These are phyloP conservation scores for Diaporthe australafricana DNA, from an alignment of 2,329 filamentous ascomycete genomes.

Conservation along the genomic window DNA sequence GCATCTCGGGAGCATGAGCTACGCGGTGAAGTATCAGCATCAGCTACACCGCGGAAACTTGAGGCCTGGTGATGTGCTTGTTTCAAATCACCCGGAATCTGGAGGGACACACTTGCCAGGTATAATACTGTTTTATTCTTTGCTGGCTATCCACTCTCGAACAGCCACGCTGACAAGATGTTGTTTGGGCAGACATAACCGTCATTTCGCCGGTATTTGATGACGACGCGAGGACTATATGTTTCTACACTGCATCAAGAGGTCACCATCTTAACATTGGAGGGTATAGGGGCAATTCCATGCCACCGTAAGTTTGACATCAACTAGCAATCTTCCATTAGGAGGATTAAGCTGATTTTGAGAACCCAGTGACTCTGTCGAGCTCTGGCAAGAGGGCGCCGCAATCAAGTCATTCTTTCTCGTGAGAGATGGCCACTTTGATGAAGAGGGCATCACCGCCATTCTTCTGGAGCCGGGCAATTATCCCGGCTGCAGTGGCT, in stretches of 20 bases:
- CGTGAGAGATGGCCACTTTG: slow-evolving; percentile 50
- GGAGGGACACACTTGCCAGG: slow-evolving; percentile 53
- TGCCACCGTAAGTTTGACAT: slow-evolving; percentile 47
- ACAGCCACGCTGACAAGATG: background rate
- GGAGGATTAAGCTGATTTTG: background rate
- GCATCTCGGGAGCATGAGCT: slow-evolving; percentile 56
- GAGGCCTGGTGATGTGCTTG: slow-evolving; percentile 52
- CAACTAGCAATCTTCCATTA: background rate
- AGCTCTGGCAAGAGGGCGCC: slow-evolving; percentile 58
- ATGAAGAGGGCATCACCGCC: slow-evolving; percentile 33
- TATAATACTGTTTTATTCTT: background rate
- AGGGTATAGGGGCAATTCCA: slow-evolving; percentile 52
- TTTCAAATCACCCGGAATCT: slow-evolving; percentile 53
- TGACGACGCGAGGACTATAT: slow-evolving; percentile 41
- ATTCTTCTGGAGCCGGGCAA: slow-evolving; percentile 45
- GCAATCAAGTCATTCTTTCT: slow-evolving; percentile 53
- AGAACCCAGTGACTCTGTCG: slow-evolving; percentile 45
- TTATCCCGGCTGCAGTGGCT: slow-evolving; percentile 51
- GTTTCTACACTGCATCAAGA: slow-evolving; percentile 53
- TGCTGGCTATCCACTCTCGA: background rate
- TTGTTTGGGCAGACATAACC: slow-evolving; percentile 49
- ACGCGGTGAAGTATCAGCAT: slow-evolving; percentile 53
- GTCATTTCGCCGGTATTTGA: slow-evolving; percentile 54
- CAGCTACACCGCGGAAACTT: slow-evolving; percentile 48
- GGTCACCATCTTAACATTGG: slow-evolving; percentile 54